Percentiles rank a stretch among this genome's conserved stretches.
Evolutionary conservation across 2,329 filamentous ascomycete species (phyloP).

Genomic region (Coleophoma eucalyptorum): DNA sequence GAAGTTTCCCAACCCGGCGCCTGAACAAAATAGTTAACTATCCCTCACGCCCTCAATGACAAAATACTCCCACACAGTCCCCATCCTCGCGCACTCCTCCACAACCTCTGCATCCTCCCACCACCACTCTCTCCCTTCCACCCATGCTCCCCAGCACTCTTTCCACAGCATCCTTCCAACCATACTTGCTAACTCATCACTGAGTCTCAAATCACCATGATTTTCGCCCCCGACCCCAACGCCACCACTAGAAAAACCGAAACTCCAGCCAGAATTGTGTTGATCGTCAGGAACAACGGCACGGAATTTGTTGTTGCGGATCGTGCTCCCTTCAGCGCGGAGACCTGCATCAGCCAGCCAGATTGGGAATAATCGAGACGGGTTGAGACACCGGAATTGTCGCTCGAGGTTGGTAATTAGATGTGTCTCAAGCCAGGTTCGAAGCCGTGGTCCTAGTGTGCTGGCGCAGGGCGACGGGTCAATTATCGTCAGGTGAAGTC

Average conservation of each 20-base stretch:
- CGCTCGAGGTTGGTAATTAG: conserved; percentile 56
- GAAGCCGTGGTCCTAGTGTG: conserved; percentile 53
- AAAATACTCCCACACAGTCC: conserved; percentile 56
- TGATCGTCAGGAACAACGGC: conserved; percentile 10
- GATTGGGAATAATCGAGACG: conserved; percentile 51
- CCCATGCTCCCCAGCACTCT: conserved; percentile 50
- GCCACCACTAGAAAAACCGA: background rate
- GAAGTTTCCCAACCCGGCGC: background rate
- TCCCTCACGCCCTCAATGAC: conserved; percentile 52
- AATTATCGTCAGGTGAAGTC: conserved; percentile 56
- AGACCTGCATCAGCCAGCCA: conserved; percentile 56
- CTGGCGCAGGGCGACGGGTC: conserved; percentile 55
- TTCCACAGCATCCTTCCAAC: conserved; percentile 57
- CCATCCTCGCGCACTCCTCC: conserved; percentile 48
- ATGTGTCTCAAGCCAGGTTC: conserved; percentile 58
- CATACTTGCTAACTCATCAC: conserved; percentile 43
- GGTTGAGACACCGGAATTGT: conserved; percentile 55
- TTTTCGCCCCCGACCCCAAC: conserved; percentile 9
- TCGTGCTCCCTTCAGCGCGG: conserved; percentile 29
- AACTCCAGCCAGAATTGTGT: no score
- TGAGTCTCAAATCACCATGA: conserved; percentile 19
- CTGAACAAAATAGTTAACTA: background rate
- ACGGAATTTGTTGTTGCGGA: conserved; percentile 17
- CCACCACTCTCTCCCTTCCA: conserved; percentile 47
- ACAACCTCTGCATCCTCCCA: conserved; percentile 55